Base-by-base conservation (phyloP, 2,329 filamentous ascomycete genomes). In the Pseudogymnoascus sp. region DNA sequence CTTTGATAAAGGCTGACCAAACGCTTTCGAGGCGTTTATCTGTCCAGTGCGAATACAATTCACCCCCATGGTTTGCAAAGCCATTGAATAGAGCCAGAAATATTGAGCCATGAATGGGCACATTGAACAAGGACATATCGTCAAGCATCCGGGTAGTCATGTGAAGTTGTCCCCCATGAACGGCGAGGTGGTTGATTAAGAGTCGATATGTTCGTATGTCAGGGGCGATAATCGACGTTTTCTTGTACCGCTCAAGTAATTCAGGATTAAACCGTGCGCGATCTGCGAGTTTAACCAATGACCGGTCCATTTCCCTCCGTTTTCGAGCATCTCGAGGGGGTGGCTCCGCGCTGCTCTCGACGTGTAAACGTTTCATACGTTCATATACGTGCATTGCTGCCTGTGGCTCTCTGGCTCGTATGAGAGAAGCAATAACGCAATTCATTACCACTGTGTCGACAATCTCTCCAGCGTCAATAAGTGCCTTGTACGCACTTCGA, bases 371-470 rank as follows among this genome's bases (percentile, higher is more conserved):
- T 74, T 92, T 93, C 93, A 99, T 98, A 65, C 87, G 86, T 63
- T 85, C 79, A 70, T 97, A 97, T 10, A 96, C 85, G 65, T 89
- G 82, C 68, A 93, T 87, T 2, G 93, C 95, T 0, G 90, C 87
- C 6, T 81, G 77, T 40, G 88, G 84, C 71, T 99, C 93, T 41
- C 89, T 88, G 12, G 88, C 87, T 63, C 86, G 82, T 46, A 97
- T 80, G 19, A 98, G 82, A 1, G 91, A 87, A 0, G 86, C 82
- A 66, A 98, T 90, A 70, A 97, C 86, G 69, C 89, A 90, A 72
- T 98, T 98, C 74, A 98, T 81, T 12, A 92, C 89, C 2, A 89
- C 81, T 0, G 90, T 93, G 73, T 98, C 93, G 62, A 99, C 87
- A 66, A 97, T 87, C 73, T 98, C 91, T 35, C 92, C 91, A 0